These are phyloP conservation scores for Coemansia sp. DNA, from an alignment of 192 early-diverging fungal species.

Conservation along the genomic window DNA sequence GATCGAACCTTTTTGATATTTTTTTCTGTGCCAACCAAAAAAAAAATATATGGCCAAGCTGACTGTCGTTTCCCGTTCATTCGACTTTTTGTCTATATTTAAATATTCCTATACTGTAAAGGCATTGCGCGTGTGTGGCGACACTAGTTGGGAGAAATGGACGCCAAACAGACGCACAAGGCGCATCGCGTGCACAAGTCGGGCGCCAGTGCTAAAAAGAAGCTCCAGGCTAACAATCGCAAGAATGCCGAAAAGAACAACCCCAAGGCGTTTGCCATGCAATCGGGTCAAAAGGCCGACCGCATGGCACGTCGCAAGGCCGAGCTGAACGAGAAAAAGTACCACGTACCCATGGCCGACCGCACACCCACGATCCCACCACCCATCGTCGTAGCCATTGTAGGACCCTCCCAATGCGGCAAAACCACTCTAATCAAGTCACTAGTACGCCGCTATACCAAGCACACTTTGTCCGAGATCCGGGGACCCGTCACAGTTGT, in stretches of 20 bases:
- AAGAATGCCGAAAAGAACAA: constrained; percentile 64
- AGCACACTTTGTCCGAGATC: constrained; percentile 87
- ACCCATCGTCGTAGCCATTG: constrained; percentile 92
- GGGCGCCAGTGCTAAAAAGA: constrained; percentile 84
- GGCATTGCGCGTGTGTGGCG: neutral
- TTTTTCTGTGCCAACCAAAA: neutral
- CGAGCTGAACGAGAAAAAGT: constrained; percentile 84
- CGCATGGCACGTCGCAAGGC: constrained; percentile 76
- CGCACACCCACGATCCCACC: constrained; percentile 87
- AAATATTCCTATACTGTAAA: neutral
- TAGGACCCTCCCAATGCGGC: constrained; percentile 90
- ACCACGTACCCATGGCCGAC: constrained; percentile 95
- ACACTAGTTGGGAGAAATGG: constrained; percentile 44
- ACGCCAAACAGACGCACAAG: constrained; percentile 69
- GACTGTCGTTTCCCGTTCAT: neutral
- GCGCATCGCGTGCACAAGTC: constrained; percentile 78
- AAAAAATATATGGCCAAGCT: neutral
- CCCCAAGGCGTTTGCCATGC: constrained; percentile 70
- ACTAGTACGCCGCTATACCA: constrained; percentile 92
- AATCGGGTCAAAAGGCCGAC: constrained; percentile 72
- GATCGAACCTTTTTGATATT: neutral
- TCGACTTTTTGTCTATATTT: neutral
- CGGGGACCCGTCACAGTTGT: constrained; percentile 98
- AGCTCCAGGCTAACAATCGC: constrained; percentile 69
- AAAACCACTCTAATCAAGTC: constrained; percentile 98